Percentiles rank a stretch among this genome's conserved stretches.
phyloP scores from a whole-genome alignment of 2,329 filamentous ascomycete species.

The Xylariaceae sp. region DNA sequence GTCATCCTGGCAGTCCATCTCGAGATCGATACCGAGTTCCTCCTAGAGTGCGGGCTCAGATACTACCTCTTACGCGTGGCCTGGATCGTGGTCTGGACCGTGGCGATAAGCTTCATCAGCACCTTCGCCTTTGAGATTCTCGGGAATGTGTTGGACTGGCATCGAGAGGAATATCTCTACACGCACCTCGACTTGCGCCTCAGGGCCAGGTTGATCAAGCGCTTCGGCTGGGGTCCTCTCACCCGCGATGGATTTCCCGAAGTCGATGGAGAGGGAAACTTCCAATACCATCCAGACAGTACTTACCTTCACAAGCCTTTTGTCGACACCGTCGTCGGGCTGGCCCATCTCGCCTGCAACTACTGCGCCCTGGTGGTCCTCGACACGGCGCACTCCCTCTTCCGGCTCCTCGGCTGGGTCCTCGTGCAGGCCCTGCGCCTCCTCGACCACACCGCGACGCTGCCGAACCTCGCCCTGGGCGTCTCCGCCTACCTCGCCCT shows the following conservation, averaged over 20 bases:
- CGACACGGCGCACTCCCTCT: background rate
- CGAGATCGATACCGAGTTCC: conserved; percentile 9
- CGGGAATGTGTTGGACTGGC: conserved; percentile 5
- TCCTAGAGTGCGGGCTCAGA: conserved; percentile 4
- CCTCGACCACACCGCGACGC: conserved; percentile 3
- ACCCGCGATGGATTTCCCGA: conserved; percentile 3
- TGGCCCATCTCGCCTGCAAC: conserved; percentile 2
- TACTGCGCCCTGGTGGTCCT: conserved; percentile 1
- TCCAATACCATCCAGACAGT: conserved; percentile 5
- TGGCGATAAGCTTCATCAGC: conserved; percentile 13
- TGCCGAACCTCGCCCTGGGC: conserved; percentile 3
- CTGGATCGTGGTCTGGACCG: conserved; percentile 7
- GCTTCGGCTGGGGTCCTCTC: conserved; percentile 9
- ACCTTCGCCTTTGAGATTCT: conserved; percentile 14
- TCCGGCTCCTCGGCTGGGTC: background rate
- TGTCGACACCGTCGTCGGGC: conserved; percentile 1
- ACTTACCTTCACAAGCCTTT: conserved; percentile 2
- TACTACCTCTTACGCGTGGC: conserved; percentile 10
- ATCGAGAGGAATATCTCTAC: background rate
- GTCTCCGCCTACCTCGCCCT: conserved; percentile 7
- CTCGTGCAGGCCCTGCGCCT: conserved; percentile 2
- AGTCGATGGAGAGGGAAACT: conserved; percentile 2
- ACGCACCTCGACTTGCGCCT: conserved; percentile 1
- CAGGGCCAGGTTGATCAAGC: conserved; percentile 3
- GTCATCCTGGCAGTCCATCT: conserved; percentile 8